Evolutionary conservation across 495 filamentous ascomycete genomes (phyloP), one percentile per base, ranked within the genome.

Genomic region (Podospora tetraspora): DNA sequence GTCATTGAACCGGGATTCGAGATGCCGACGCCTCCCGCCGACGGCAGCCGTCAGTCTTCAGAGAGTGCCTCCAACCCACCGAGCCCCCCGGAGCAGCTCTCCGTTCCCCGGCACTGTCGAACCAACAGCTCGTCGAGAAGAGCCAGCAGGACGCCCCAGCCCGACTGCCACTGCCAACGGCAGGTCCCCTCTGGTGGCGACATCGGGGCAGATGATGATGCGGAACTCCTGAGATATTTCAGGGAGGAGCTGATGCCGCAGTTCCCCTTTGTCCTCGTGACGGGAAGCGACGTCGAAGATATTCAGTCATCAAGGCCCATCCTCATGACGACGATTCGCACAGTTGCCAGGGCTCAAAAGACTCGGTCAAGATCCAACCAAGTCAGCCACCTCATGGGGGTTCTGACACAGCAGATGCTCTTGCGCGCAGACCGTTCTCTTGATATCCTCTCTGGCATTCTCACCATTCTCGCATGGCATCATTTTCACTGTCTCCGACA

Each of bases 391-490:
- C 69, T 84, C 25, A 79, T 82, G 69, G 76, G 71, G 64, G 72
- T 76, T 56, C 69, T 83, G 61, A 69, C 79, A 24, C 77, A 80
- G 27, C 76, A 77, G 24, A 80, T 86, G 74, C 70, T 85, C 16
- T 66, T 84, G 62, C 77, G 79, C 37, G 78, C 78, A 7, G 80
- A 85, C 58, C 73, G 81, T 21, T 83, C 79, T 27, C 70, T 86
- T 56, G 83, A 86, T 56, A 70, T 84, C 21, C 77, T 86, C 12
- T 79, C 83, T 73, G 81, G 83, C 19, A 76, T 84, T 23, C 69
- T 84, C 12, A 70, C 84, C 2, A 77, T 81, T 59, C 69, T 85
- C 21, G 83, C 82, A 11, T 84, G 77, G 75, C 81, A 79, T 59
- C 79, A 77, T 59, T 79, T 77, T 69, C 81, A 73, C 66, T 81